Conservation (phyloP, 352 stramenopile species). For the Lagenidium giganteum region DNA sequence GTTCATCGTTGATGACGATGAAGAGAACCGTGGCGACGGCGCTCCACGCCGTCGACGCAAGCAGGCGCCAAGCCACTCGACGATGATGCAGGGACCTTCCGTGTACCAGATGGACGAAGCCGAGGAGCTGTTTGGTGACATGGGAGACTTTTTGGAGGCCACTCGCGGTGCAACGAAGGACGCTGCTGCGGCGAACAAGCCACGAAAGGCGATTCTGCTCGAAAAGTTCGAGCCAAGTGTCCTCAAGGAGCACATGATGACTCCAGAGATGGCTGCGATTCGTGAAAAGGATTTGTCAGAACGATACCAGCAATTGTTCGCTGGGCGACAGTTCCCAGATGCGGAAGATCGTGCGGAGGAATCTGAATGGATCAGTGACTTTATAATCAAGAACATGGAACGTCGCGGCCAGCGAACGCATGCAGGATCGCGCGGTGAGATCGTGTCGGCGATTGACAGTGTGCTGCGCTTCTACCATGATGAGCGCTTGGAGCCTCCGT, state of each 20-base stretch:
- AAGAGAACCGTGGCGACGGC: conserved; percentile 82
- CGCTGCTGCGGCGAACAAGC: conserved; percentile 30
- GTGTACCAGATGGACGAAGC: conserved; percentile 89
- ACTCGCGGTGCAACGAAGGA: conserved; percentile 41
- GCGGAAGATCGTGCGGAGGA: conserved; percentile 81
- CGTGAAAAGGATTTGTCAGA: conserved; percentile 80
- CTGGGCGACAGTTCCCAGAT: conserved; percentile 69
- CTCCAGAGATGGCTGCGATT: conserved; percentile 67
- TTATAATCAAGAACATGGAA: conserved; percentile 80
- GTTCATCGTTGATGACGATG: conserved; percentile 88
- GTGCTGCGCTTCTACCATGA: conserved; percentile 88
- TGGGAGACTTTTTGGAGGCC: conserved; percentile 84
- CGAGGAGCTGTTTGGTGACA: conserved; percentile 87
- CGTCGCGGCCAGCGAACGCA: conserved; percentile 34
- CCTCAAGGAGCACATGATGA: conserved; percentile 89
- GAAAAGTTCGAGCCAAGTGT: conserved; percentile 87
- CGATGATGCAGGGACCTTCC: conserved; percentile 83
- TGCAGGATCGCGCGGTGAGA: conserved; percentile 68
- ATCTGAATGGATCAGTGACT: conserved; percentile 86
- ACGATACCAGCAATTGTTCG: conserved; percentile 73
- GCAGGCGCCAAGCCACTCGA: conserved; percentile 56
- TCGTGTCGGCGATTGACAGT: conserved; percentile 85
- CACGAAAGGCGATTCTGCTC: conserved; percentile 79
- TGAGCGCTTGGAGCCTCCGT: conserved; percentile 83
- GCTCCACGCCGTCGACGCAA: conserved; percentile 71